Evolutionary conservation across 768 basidiomycete species (phyloP).

Genomic region (Cantharellus cinnabarinus): DNA sequence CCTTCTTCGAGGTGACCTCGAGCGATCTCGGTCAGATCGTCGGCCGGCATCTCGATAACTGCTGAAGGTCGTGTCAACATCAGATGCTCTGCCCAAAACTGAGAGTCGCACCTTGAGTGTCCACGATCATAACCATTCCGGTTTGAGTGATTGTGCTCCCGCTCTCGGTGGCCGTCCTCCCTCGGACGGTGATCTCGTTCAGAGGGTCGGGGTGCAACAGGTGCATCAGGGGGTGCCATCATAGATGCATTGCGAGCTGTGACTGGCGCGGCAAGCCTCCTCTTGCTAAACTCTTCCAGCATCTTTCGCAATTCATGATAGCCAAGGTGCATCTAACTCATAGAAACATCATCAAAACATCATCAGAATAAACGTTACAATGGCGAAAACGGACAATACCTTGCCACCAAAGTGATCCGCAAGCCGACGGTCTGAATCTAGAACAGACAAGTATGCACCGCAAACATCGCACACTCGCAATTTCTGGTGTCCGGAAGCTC

Average conservation of each 20-base stretch:
- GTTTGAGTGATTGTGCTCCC: conserved; percentile 1
- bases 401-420: conserved; percentile 99
- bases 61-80: not conserved
- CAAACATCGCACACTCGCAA: conserved; percentile 99
- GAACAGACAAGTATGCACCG: conserved; percentile 94
- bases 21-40: conserved; percentile 9
- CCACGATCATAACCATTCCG: conserved; percentile 6
- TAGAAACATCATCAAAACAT: not conserved
- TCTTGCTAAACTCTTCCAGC: conserved; percentile 76
- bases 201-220: conserved; percentile 9
- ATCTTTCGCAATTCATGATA: conserved; percentile 96
- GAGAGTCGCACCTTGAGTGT: not conserved
- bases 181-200: conserved; percentile 11
- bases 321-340: conserved; percentile 81
- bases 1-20: conserved; percentile 6
- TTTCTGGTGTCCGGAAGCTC: conserved; percentile 99
- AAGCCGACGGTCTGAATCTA: conserved; percentile 94
- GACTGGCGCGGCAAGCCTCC: conserved; percentile 32
- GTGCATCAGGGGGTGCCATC: conserved; percentile 6
- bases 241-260: conserved; percentile 7
- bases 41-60: conserved; percentile 1
- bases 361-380: not conserved
- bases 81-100: not conserved
- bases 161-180: conserved; percentile 4
- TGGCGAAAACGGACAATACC: conserved; percentile 27